Evolutionary conservation across 1,139 yeast genomes (phyloP).

Genomic region (Sugiyamaella novakii): DNA sequence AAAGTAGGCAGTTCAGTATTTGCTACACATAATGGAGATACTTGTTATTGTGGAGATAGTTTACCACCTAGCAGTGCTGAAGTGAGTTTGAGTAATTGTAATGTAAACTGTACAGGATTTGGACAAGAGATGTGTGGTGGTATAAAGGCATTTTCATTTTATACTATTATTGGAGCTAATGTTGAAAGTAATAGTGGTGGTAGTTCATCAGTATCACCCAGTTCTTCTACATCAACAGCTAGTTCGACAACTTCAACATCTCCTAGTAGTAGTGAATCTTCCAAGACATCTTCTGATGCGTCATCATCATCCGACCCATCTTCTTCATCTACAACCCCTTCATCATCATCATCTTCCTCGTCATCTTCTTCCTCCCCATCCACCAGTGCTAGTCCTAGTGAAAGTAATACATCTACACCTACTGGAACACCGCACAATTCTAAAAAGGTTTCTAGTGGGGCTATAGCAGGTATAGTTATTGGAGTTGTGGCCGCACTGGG

Average conservation of each 20-base stretch:
- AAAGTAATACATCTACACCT: slow-evolving; percentile 11
- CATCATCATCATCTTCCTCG: slow-evolving; percentile 24
- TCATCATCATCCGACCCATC: slow-evolving; percentile 25
- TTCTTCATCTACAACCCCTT: slow-evolving; percentile 26
- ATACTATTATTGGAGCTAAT: slow-evolving; percentile 38
- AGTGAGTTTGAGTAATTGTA: slow-evolving; percentile 46
- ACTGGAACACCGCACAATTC: slow-evolving; percentile 34
- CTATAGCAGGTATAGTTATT: slow-evolving; percentile 40
- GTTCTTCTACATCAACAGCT: slow-evolving; percentile 4
- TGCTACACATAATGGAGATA: slow-evolving; percentile 59
- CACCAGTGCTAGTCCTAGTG: slow-evolving; percentile 27
- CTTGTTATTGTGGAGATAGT: slow-evolving; percentile 66
- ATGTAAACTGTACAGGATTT: slow-evolving; percentile 55
- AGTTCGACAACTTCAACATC: slow-evolving; percentile 31
- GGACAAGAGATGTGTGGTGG: slow-evolving; percentile 62
- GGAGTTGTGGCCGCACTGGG: slow-evolving; percentile 43
- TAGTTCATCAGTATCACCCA: slow-evolving; percentile 24
- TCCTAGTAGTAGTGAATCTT: slow-evolving; percentile 24
- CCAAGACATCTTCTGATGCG: slow-evolving; percentile 26
- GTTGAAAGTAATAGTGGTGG: slow-evolving; percentile 4
- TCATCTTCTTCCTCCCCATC: slow-evolving; percentile 22
- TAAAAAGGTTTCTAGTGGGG: slow-evolving; percentile 36
- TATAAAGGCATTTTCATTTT: slow-evolving; percentile 47
- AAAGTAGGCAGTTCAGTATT: slow-evolving; percentile 47
- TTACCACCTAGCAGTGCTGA: slow-evolving; percentile 49